A percentile compares a stretch with the other conserved stretches of the same genome.
These are phyloP conservation scores for Neurospora tetrasperma DNA, from an alignment of 495 filamentous ascomycete genomes.

Conservation along the genomic window DNA sequence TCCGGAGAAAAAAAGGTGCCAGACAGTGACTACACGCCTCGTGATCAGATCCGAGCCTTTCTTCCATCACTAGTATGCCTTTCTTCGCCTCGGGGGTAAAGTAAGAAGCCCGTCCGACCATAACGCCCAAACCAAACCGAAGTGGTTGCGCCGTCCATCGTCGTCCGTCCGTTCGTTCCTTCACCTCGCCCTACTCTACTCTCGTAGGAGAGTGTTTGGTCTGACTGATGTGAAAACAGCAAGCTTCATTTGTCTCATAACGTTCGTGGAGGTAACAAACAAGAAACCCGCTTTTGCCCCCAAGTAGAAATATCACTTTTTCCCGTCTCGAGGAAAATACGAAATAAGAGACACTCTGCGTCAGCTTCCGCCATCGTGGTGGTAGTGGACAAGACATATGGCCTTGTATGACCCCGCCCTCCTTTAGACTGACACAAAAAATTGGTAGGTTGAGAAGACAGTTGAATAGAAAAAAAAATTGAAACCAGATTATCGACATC, in stretches of 20 bases:
- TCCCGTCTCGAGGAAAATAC: not conserved
- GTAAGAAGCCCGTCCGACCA: not conserved
- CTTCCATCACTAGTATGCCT: not conserved
- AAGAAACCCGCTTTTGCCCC: not conserved
- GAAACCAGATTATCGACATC: not conserved
- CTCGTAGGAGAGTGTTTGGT: not conserved
- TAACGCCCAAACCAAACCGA: not conserved
- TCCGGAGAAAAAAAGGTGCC: not conserved
- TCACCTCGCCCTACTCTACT: not conserved
- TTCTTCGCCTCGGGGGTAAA: not conserved
- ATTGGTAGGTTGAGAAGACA: not conserved
- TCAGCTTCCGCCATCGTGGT: not conserved
- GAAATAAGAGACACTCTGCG: not conserved
- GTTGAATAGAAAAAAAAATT: not conserved
- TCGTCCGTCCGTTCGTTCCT: not conserved
- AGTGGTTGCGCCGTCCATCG: not conserved
- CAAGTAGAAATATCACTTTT: not conserved
- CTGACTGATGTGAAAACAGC: not conserved
- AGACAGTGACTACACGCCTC: not conserved
- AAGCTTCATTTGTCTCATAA: not conserved
- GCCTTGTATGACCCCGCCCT: not conserved
- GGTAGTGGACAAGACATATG: not conserved
- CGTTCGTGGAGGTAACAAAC: slow-evolving; percentile 3
- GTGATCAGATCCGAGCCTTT: not conserved
- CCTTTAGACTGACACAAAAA: not conserved